Base-by-base conservation (phyloP, 1,284 basidiomycete genomes). In the Rhizoctonia solani region DNA sequence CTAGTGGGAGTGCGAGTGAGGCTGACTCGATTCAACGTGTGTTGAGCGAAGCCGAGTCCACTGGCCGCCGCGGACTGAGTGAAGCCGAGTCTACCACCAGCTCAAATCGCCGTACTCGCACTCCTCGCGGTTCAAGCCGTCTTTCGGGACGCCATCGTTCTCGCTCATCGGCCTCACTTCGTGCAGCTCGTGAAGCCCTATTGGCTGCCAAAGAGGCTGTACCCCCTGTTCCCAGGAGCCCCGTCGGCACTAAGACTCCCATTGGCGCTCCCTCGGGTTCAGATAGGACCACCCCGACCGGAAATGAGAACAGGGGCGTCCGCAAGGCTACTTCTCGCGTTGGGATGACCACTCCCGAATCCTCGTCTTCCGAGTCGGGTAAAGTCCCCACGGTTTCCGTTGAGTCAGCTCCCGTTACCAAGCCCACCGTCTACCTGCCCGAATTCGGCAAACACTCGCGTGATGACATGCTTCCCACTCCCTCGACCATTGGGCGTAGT, bases 11-110 rank as follows among this genome's bases (percentile, higher is more conserved):
- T 29, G 37, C 59, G 16, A 63, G 59, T 16, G 59, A 63, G 49
- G 59, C 47, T 19, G 59, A 63, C 21, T 63, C 59, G 47, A 67
- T 54, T 16, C 59, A 65, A 50, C 67, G 69, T 30, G 49, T 65
- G 34, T 37, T 69, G 52, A 56, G 52, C 34, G 52, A 68, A 25
- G 54, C 46, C 49, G 37, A 63, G 9, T 59, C 66, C 29, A 47
- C 50, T 44, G 44, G 32, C n/a, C 53, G 54, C 19, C 41, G 47
- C 46, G 47, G 42, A 9, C 25, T 34, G 27, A 47, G 46, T 14
- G 49, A 63, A 37, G 47, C 46, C 23, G 59, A 63, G 19, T 41
- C 59, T 19, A 49, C 56, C 25, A 49, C 8, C n/a, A 46, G 44
- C 19, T 9, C 44, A 14, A 19, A 23, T 14, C 53, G 54, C 29